Conservation (phyloP, 2,329 filamentous ascomycete genomes). For the Alternaria angustiovoidea region DNA sequence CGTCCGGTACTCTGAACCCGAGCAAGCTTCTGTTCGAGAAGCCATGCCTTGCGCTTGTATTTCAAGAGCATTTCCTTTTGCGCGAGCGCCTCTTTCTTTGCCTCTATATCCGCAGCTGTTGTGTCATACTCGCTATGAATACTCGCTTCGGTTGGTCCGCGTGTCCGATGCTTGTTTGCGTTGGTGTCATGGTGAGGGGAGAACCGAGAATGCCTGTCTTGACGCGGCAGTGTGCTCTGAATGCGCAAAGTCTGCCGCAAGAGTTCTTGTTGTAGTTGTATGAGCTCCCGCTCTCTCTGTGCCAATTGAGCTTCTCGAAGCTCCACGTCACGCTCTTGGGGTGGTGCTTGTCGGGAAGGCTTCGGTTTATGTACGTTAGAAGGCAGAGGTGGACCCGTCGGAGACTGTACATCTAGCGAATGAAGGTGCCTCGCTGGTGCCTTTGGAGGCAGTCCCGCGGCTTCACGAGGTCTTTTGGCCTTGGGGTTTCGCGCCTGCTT, state of each 20-base stretch:
- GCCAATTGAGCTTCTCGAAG: slow-evolving; percentile 17
- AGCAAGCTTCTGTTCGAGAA: slow-evolving; percentile 17
- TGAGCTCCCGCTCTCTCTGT: slow-evolving; percentile 15
- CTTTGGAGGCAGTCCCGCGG: not conserved
- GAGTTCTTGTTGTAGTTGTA: slow-evolving; percentile 16
- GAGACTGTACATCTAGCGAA: not conserved
- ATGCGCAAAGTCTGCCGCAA: slow-evolving; percentile 4
- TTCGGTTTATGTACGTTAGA: not conserved
- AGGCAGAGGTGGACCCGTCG: not conserved
- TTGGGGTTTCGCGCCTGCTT: slow-evolving; percentile 2
- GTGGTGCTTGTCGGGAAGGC: not conserved
- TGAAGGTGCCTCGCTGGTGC: not conserved
- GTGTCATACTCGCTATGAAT: not conserved
- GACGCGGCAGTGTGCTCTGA: not conserved
- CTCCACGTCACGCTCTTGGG: slow-evolving; percentile 5
- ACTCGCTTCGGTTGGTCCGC: not conserved
- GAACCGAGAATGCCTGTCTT: not conserved
- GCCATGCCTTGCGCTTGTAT: slow-evolving; percentile 18
- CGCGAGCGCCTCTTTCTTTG: slow-evolving; percentile 14
- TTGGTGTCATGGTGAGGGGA: not conserved
- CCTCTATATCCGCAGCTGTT: slow-evolving; percentile 9
- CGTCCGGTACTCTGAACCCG: not conserved
- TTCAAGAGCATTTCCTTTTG: slow-evolving; percentile 17
- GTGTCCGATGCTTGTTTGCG: not conserved
- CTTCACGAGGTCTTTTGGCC: not conserved